phyloP scores from a whole-genome alignment of 2,329 filamentous ascomycete species.

The Colletotrichum aenigma region DNA sequence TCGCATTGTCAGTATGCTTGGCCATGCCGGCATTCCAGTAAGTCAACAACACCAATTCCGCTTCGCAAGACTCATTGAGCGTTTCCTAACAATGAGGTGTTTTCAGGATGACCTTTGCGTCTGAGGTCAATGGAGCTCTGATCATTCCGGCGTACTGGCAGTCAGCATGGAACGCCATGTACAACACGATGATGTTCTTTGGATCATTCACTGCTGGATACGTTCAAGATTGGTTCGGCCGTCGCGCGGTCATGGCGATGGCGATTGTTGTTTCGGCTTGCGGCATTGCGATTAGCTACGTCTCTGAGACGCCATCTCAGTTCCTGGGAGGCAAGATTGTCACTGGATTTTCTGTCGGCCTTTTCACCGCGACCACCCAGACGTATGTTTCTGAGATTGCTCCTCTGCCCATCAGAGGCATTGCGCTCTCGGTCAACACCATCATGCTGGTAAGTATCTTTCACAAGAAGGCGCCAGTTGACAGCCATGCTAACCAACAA shows the following conservation, averaged over 20 bases:
- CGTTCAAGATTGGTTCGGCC: slow-evolving; percentile 23
- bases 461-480: neutral
- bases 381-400: slow-evolving; percentile 40
- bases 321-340: slow-evolving; percentile 26
- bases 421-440: slow-evolving; percentile 42
- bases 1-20: slow-evolving; percentile 21
- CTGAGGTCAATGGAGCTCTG: slow-evolving; percentile 21
- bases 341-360: slow-evolving; percentile 22
- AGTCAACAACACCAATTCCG: neutral
- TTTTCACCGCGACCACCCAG: slow-evolving; percentile 20
- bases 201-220: slow-evolving; percentile 22
- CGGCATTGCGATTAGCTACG: slow-evolving; percentile 23
- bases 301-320: slow-evolving; percentile 10
- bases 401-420: slow-evolving; percentile 36
- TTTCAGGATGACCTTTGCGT: slow-evolving; percentile 20
- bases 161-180: slow-evolving; percentile 25
- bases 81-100: neutral
- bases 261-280: slow-evolving; percentile 7
- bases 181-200: slow-evolving; percentile 23
- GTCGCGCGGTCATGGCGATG: slow-evolving; percentile 17
- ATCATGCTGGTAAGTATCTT: slow-evolving; percentile 36
- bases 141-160: slow-evolving; percentile 28
- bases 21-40: slow-evolving; percentile 26
- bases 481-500: neutral
- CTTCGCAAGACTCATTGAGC: neutral